Base-by-base conservation (phyloP, 768 basidiomycete genomes). In the Mrakia frigida region DNA sequence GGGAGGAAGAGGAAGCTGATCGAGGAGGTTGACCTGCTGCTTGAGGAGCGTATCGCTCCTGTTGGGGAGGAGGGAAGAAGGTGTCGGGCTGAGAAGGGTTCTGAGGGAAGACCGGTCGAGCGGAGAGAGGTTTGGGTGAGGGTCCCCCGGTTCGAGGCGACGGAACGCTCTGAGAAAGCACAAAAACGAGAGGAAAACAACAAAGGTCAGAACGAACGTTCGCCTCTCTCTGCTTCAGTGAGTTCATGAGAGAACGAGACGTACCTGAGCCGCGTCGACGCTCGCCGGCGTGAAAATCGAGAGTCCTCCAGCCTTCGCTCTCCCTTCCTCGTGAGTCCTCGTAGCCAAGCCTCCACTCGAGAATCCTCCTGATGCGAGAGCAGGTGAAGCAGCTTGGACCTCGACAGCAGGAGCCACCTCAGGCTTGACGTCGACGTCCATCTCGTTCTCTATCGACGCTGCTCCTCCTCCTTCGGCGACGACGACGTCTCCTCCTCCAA, bases 331-430 rank as follows among this genome's bases (percentile, higher is more conserved):
- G 37, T 35, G 14, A 25, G 39, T 56, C 37, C 61, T 56, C 46
- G 63, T 43, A 11, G 52, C 43, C 43, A 74, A 46, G 2, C 73
- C 73, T 18, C 63, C 46, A n/a, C 65, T 68, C 35, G 65, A n/a
- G 39, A 68, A 63, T 14, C 37, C 65, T 21, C 21, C 37, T 23
- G 65, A 25, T 21, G 21, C 35, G 21, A 68, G 11, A 6, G 37
- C 65, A 25, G 65, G 65, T 18, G 65, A 68, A 10, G 65, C 65
- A 23, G 14, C 37, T 13, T 68, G 65, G 7, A 68, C 39, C 39
- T 68, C 65, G 23, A 68, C 65, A 3, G 39, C 35, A 18, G 65
- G 63, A 35, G 63, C 73, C 18, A n/a, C 16, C 14, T 21, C 28
- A 25, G 56, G 56, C 25, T 46, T 52, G 39, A 18, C 18, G 6